Evolutionary conservation across 2,329 filamentous ascomycete species (phyloP).

Genomic region (Pseudopithomyces chartarum): DNA sequence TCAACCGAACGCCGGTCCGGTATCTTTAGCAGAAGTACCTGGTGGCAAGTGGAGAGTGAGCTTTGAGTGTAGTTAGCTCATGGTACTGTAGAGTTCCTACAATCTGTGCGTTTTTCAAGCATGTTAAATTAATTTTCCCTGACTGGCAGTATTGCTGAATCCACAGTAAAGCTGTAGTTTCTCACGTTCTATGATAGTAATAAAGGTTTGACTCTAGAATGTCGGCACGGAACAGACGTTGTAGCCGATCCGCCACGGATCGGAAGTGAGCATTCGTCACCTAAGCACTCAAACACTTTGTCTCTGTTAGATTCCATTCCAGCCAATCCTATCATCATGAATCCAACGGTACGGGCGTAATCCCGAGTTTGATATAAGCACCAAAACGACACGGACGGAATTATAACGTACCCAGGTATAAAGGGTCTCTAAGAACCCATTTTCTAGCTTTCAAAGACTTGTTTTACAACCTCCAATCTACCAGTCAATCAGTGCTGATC

Average conservation of each 20-base stretch:
- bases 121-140: too few relatives aligned
- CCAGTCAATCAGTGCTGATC: background rate
- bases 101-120: too few relatives aligned
- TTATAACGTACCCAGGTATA: background rate
- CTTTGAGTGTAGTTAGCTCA: conserved; percentile 14
- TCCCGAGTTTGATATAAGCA: too few relatives aligned
- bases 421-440: too few relatives aligned
- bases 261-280: background rate
- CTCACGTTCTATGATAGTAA: background rate
- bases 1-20: conserved; percentile 17
- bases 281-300: background rate
- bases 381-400: too few relatives aligned
- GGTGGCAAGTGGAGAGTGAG: conserved; percentile 31
- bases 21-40: conserved; percentile 19
- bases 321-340: background rate
- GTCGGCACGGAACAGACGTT: background rate
- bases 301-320: background rate
- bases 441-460: too few relatives aligned
- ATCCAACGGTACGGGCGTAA: too few relatives aligned
- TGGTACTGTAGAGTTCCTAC: background rate
- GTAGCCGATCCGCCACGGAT: background rate
- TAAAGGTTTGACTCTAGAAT: background rate
- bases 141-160: too few relatives aligned
- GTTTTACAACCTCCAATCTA: too few relatives aligned
- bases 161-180: too few relatives aligned